These are phyloP conservation scores for Pseudonectria foliicola DNA, from an alignment of 2,329 filamentous ascomycete species.

Conservation along the genomic window DNA sequence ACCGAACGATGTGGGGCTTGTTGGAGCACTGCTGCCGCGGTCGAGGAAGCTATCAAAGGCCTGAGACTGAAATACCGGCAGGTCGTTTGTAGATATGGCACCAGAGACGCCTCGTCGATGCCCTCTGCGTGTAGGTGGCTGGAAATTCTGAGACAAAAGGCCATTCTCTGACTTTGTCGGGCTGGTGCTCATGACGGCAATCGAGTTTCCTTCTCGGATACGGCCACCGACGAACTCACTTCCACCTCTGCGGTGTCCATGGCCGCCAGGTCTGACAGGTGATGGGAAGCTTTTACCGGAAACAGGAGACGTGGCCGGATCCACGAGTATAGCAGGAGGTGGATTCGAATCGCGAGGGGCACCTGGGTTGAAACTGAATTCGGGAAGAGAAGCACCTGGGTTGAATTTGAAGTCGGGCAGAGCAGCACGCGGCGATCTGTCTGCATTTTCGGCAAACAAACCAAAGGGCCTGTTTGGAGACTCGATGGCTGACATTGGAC, in stretches of 20 bases:
- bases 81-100: constrained; percentile 77
- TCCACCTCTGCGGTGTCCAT: constrained; percentile 71
- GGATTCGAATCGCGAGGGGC: constrained; percentile 27
- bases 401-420: constrained; percentile 52
- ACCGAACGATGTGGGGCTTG: constrained; percentile 48
- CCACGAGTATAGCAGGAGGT: constrained; percentile 34
- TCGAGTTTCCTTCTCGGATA: constrained; percentile 48
- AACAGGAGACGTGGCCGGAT: constrained; percentile 48
- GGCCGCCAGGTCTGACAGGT: constrained; percentile 51
- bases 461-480: constrained; percentile 27
- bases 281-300: constrained; percentile 46
- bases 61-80: constrained; percentile 60
- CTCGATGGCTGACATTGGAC: constrained; percentile 48
- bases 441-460: constrained; percentile 23
- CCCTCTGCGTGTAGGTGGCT: constrained; percentile 48
- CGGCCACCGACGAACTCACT: constrained; percentile 85
- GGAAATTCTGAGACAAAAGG: constrained; percentile 49
- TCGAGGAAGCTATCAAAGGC: constrained; percentile 41
- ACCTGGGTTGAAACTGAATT: constrained; percentile 48
- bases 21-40: constrained; percentile 55
- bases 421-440: constrained; percentile 25
- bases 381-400: constrained; percentile 43
- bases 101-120: constrained; percentile 68
- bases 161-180: constrained; percentile 59
- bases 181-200: constrained; percentile 59